Evolutionary conservation across 768 basidiomycete genomes (phyloP), one percentile per base, ranked within the genome.

Genomic region (Kwoniella bestiolae): DNA sequence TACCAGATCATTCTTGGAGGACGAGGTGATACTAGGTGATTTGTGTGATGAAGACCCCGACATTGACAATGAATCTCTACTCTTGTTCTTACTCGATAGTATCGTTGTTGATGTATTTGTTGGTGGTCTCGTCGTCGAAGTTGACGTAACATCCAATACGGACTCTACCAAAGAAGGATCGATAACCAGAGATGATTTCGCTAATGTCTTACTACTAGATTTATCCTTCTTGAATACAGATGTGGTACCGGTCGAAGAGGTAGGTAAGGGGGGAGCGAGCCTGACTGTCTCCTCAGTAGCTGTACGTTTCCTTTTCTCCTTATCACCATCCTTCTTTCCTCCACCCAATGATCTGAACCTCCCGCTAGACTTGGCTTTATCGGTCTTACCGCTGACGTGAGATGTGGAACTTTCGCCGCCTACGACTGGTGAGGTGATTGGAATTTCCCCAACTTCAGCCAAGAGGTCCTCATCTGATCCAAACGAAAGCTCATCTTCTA

Each of bases 401-500:
- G 56, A 58, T 26, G 12, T 18, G 5, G 55, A 56, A 7, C 2
- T 21, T 34, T 28, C 29, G 2, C 29, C 29, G 14, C 23, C 21
- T 16, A 35, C 32, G n/a, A 18, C 14, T 21, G 21, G 52, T 21
- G 21, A 26, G 21, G 60, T n/a, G 14, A 65, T 14, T n/a, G 41
- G 46, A 18, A 63, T 66, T 45, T 68, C 70, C 6, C 70, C 70
- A 1, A 72, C 61, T 23, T 68, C 50, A 8, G 65, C 68, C 12
- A 72, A 14, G 3, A 66, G 41, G 53, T 72, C 71, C 52, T 72
- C 71, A 25, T 73, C 69, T 12, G 67, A 62, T 18, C 66, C 68
- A 32, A 67, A 73, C 2, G 69, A 63, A 5, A 73, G 41, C 61
- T 73, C 72, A 46, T 73, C 72, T 44, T 73, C 72, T 16, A 73